Percentiles rank a stretch among this genome's conserved stretches.
phyloP scores from a whole-genome alignment of 495 filamentous ascomycete genomes.

The Annulohypoxylon nitens region DNA sequence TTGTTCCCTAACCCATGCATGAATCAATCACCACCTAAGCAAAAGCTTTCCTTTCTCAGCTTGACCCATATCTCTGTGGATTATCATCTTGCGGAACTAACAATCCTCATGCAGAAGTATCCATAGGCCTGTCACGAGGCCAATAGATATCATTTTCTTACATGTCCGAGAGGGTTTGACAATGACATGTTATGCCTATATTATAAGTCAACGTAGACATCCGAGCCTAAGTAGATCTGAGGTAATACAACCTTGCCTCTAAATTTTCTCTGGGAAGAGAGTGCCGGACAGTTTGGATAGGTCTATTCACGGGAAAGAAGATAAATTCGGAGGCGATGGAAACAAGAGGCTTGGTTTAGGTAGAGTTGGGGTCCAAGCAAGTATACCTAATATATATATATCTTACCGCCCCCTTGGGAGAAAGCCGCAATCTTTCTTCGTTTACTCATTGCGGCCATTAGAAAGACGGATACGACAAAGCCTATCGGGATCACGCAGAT shows the following conservation, averaged over 20 bases:
- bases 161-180: not conserved
- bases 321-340: not conserved
- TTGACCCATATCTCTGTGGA: not conserved
- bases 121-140: constrained; percentile 2
- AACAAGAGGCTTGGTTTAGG: not conserved
- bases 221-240: constrained; percentile 13
- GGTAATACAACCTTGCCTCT: constrained; percentile 9
- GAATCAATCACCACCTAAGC: not conserved
- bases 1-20: not conserved
- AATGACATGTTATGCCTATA: not conserved
- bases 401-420: not conserved
- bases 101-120: constrained; percentile 2
- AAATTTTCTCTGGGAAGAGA: not conserved
- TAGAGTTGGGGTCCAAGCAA: constrained; percentile 3
- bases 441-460: not conserved
- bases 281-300: not conserved
- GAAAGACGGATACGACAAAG: not conserved
- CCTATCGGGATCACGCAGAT: not conserved
- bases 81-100: not conserved
- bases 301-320: not conserved
- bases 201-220: constrained; percentile 6
- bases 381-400: not conserved
- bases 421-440: not conserved
- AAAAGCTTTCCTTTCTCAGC: not conserved
- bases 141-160: constrained; percentile 11